phyloP scores from a whole-genome alignment of 2,329 filamentous ascomycete genomes.

The Ceratocystis variospora region DNA sequence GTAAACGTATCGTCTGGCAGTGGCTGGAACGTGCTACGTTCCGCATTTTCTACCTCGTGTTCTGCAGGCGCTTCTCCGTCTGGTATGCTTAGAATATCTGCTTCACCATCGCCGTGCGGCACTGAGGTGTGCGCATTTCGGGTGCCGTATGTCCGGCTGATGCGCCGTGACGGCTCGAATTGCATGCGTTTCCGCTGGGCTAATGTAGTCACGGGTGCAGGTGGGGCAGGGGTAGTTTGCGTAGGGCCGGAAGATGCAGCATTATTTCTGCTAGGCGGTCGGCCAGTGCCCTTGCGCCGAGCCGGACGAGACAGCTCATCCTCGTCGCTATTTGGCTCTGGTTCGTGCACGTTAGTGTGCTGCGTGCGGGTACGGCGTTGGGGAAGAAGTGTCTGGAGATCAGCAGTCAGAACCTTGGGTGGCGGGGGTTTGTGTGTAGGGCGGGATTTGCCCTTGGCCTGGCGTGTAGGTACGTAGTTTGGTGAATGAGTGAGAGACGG shows the following conservation, averaged over 20 bases:
- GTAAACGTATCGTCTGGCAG: conserved; percentile 34
- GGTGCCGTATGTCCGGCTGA: conserved; percentile 20
- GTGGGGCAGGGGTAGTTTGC: conserved; percentile 23
- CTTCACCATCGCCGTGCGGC: background rate
- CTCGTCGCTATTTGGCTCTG: conserved; percentile 36
- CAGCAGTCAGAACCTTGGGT: conserved; percentile 38
- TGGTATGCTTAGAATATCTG: conserved; percentile 20
- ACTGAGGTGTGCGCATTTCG: conserved; percentile 19
- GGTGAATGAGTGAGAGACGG: conserved; percentile 55
- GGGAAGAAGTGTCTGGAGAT: conserved; percentile 40
- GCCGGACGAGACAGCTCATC: conserved; percentile 39
- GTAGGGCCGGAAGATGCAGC: conserved; percentile 13
- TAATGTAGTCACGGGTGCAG: conserved; percentile 18
- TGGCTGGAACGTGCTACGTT: conserved; percentile 31
- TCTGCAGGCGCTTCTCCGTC: conserved; percentile 19
- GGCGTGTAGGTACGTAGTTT: conserved; percentile 32
- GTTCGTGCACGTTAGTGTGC: conserved; percentile 25
- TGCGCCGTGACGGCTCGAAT: conserved; percentile 23
- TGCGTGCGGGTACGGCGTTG: conserved; percentile 33
- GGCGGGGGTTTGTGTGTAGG: conserved; percentile 31
- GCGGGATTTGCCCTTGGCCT: conserved; percentile 24
- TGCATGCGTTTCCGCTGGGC: conserved; percentile 20
- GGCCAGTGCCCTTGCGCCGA: conserved; percentile 25
- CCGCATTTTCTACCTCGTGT: conserved; percentile 24
- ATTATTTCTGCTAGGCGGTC: conserved; percentile 26